Base-by-base conservation (phyloP, 176 grass and related monocot species). In the Lolium perenne region DNA sequence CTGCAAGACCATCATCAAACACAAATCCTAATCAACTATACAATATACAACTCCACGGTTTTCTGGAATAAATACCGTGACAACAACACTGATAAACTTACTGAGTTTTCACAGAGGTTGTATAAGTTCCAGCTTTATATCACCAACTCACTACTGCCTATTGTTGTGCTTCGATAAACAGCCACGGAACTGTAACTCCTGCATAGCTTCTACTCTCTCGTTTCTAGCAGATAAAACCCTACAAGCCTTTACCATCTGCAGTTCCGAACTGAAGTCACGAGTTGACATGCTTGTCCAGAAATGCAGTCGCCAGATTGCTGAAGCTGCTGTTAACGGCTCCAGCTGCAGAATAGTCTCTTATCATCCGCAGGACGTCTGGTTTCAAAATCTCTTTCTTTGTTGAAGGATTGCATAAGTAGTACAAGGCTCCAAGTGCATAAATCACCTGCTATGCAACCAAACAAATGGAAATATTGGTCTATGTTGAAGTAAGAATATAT, bases 391-490 rank as follows among this genome's bases (percentile, higher is more conserved):
- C 87, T 63, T 86, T 97, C 82, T 90, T 92, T 49, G 92, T 85
- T 1, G 51, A 90, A 13, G 79, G n/a, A 80, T 82, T 88, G 72
- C 87, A 92, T 18, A 92, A 79, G 67, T 92, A 94, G 92, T 94
- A 97, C 67, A 97, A 71, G 87, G 88, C 86, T 38, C 94, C 94
- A 86, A 94, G 91, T 55, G 95, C 95, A 70, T 43, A 97, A 58
- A 59, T 90, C 69, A 97, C 95, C 95, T 97, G 82, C 66, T 26
- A 77, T 38, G 38, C 46, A 43, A 63, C 7, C 32, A 77, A 69
- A 6, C 48, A 45, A 63, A 62, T 12, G 38, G 45, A 74, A 78
- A 54, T 58, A 22, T 51, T 75, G 72, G 47, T 50, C 21, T 74
- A 74, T 74, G 45, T 8, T 49, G 43, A 49, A 25, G 43, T 74